A percentile compares a stretch with the other conserved stretches of the same genome.
Evolutionary conservation across 805 yeast species (phyloP).

Genomic region (Candida caryicola): DNA sequence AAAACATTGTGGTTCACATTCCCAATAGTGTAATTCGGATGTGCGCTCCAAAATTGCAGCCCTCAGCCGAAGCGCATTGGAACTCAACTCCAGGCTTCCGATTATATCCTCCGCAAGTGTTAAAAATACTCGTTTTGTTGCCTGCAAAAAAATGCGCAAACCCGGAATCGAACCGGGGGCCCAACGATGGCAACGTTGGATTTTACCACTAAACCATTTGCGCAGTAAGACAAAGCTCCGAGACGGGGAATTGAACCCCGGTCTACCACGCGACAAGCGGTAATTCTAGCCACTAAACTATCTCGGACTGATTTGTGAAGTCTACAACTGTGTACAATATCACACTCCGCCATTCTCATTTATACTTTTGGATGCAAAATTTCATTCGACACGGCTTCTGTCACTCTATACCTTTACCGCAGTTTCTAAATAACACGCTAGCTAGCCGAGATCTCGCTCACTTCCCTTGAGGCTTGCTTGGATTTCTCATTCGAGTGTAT

Average conservation of each 20-base stretch:
- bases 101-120: too few relatives aligned
- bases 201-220: too few relatives aligned
- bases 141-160: not conserved
- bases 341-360: too few relatives aligned
- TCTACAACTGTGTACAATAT: too few relatives aligned
- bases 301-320: too few relatives aligned
- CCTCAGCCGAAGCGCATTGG: too few relatives aligned
- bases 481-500: not conserved
- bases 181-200: not conserved
- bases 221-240: too few relatives aligned
- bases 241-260: slow-evolving; percentile 8
- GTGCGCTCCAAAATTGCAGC: too few relatives aligned
- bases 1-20: not conserved
- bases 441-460: not conserved
- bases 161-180: not conserved
- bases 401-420: too few relatives aligned
- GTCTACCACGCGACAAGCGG: slow-evolving; percentile 8
- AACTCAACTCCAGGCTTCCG: too few relatives aligned
- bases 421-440: too few relatives aligned
- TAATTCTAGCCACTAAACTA: slow-evolving; percentile 8
- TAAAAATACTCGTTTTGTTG: not conserved
- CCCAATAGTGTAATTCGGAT: not conserved
- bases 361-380: not conserved
- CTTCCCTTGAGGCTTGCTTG: not conserved
- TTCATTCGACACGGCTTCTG: not conserved